Conservation (phyloP, 495 filamentous ascomycete genomes). For the Venustampulla echinocandica region DNA sequence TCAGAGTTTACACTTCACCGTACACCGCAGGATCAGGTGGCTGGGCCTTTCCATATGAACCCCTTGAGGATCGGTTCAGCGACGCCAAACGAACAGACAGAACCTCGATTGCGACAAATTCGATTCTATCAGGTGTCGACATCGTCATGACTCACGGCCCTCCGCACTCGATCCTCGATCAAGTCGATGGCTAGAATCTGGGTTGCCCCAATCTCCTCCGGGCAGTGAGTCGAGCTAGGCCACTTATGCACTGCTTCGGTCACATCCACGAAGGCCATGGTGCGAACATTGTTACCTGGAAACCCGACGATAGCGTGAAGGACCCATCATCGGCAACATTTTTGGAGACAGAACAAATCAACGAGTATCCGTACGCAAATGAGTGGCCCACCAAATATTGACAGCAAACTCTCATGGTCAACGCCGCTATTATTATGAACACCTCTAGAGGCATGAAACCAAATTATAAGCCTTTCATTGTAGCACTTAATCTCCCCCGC, state of each 20-base stretch:
- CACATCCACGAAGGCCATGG: conserved; percentile 73
- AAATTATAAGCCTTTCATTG: conserved; percentile 10
- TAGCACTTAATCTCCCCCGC: conserved; percentile 4
- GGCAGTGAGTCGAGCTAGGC: conserved; percentile 43
- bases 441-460: conserved; percentile 5
- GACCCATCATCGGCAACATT: conserved; percentile 32
- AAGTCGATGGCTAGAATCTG: conserved; percentile 28
- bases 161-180: conserved; percentile 50
- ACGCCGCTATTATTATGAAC: conserved; percentile 47
- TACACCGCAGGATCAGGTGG: conserved; percentile 52
- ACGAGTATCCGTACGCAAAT: conserved; percentile 37
- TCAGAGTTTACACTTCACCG: conserved; percentile 62
- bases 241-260: conserved; percentile 60
- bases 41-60: conserved; percentile 56
- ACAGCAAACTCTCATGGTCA: conserved; percentile 61
- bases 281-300: conserved; percentile 51
- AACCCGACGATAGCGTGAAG: conserved; percentile 26
- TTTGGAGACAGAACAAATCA: conserved; percentile 34
- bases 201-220: conserved; percentile 52
- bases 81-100: conserved; percentile 19
- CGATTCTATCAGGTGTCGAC: conserved; percentile 43
- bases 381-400: conserved; percentile 33
- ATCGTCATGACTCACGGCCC: conserved; percentile 71
- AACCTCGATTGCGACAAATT: conserved; percentile 25
- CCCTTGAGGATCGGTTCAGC: conserved; percentile 34